Evolutionary conservation across 129 eudicot species (phyloP), one percentile per base, ranked within the genome.

Genomic region (Escallonia herrerae): DNA sequence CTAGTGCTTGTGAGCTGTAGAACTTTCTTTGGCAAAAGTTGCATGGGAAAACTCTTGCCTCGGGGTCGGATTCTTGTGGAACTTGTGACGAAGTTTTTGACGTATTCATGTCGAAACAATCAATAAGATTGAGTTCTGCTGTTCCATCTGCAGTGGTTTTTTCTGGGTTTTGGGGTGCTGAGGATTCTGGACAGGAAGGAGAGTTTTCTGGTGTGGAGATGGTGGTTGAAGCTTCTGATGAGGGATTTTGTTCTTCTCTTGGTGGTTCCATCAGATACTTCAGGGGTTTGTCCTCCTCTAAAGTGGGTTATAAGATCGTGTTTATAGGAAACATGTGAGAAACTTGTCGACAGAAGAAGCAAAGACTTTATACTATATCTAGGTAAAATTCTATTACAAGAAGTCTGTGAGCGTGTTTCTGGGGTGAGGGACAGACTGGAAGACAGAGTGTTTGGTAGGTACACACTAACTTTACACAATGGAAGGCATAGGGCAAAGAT

Each of bases 1-100:
- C 89, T 52, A 83, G 43, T 45, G 89, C 89, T 67, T 83, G 89
- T 53, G 89, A 83, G 63, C 89, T 79, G 49, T 83, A 83, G 63
- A 83, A 83, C 60, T 79, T 83, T 49, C 89, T 73, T 71, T 83
- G 85, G 22, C 89, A 83, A 40, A 72, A 83, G 65, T 83, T 83
- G 78, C 89, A 83, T 22, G 85, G 79, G 61, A 83, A 83, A 66
- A 83, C 78, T 73, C 82, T 69, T 43, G 85, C 72, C 72, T 83
- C 89, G 48, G 72, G 57, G 53, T 77, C 50, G 66, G 76, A 5
- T 67, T 78, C 87, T 63, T 78, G 12, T 57, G 83, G 73, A 53
- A 11, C 64, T 51, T 58, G 56, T 37, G 74, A 59, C 5, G 66
- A 52, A 53, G 10, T 68, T 51, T 58, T 44, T 13, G 74, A 59